Conservation (phyloP, 73 alveolate genomes). For the Paramecium caudatum region DNA sequence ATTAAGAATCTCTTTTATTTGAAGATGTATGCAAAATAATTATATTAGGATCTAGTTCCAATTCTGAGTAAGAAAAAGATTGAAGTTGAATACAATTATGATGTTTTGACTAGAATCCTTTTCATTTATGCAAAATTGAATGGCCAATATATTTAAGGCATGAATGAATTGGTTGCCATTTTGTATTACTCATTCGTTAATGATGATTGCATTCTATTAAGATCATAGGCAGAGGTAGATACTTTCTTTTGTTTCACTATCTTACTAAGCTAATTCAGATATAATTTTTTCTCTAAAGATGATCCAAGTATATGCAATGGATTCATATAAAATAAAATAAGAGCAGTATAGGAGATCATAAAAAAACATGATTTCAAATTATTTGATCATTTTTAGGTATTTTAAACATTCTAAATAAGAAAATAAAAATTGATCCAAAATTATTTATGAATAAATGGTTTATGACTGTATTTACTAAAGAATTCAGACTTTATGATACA, state of each 20-base stretch:
- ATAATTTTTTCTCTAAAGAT: slow-evolving; percentile 22
- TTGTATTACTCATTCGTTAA: slow-evolving; percentile 23
- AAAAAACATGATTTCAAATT: slow-evolving; percentile 45
- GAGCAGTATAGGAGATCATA: background rate
- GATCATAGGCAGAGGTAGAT: slow-evolving; percentile 41
- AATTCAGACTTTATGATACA: slow-evolving; percentile 62
- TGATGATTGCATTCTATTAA: slow-evolving; percentile 15
- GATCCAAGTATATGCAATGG: slow-evolving; percentile 6
- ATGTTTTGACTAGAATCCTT: slow-evolving; percentile 32
- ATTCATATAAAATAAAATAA: background rate
- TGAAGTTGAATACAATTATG: slow-evolving; percentile 53
- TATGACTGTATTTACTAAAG: slow-evolving; percentile 64
- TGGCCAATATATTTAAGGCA: slow-evolving; percentile 20
- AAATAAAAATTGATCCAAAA: slow-evolving; percentile 67
- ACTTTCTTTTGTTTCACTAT: slow-evolving; percentile 43
- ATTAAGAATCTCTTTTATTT: background rate
- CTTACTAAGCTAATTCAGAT: slow-evolving; percentile 27
- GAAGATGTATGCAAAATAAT: slow-evolving; percentile 37
- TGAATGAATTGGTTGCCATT: slow-evolving; percentile 61
- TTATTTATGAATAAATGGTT: slow-evolving; percentile 69
- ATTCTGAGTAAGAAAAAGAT: background rate
- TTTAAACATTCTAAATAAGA: background rate
- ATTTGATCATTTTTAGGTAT: slow-evolving; percentile 37
- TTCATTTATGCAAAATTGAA: slow-evolving; percentile 37
- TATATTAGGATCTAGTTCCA: slow-evolving; percentile 55